Percentiles rank a stretch among this genome's conserved stretches.
Evolutionary conservation across 257 asterid genomes (phyloP).

Genomic region (Jasminum sambac): DNA sequence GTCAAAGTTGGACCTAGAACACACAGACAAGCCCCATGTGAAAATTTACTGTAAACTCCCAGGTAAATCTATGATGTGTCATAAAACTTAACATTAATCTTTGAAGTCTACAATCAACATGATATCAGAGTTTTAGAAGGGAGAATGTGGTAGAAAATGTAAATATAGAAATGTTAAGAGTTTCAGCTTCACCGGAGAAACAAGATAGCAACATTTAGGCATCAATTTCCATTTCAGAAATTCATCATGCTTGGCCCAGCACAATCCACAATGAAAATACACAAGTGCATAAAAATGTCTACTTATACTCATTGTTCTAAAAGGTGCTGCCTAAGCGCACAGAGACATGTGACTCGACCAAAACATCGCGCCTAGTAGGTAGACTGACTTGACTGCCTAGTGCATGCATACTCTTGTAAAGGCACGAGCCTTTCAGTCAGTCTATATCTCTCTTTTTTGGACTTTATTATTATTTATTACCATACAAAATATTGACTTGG

Average conservation of each 20-base stretch:
- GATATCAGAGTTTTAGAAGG: too few relatives aligned
- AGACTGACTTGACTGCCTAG: too few relatives aligned
- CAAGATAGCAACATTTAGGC: slow-evolving; percentile 1
- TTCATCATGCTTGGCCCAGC: neutral
- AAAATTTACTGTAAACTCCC: slow-evolving; percentile 4
- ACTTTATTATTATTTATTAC: too few relatives aligned
- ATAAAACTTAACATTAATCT: neutral
- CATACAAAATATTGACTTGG: too few relatives aligned
- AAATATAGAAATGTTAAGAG: neutral
- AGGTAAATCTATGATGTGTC: neutral
- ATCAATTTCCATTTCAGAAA: neutral
- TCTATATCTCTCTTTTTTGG: too few relatives aligned
- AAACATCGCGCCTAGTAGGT: too few relatives aligned
- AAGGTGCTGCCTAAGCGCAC: too few relatives aligned
- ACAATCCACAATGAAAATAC: neutral
- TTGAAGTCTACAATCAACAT: too few relatives aligned
- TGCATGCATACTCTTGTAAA: too few relatives aligned
- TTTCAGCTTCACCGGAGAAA: slow-evolving; percentile 5
- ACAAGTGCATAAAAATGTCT: slow-evolving; percentile 1
- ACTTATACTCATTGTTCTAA: too few relatives aligned
- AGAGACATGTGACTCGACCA: too few relatives aligned
- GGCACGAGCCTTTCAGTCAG: too few relatives aligned
- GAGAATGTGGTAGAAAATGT: neutral
- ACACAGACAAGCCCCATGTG: slow-evolving; percentile 4
- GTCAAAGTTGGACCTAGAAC: neutral